Percentiles rank a stretch among this genome's conserved stretches.
Conservation (phyloP, 225 moss, liverwort and hornwort species). For the Pseudoscleropodium purum region DNA sequence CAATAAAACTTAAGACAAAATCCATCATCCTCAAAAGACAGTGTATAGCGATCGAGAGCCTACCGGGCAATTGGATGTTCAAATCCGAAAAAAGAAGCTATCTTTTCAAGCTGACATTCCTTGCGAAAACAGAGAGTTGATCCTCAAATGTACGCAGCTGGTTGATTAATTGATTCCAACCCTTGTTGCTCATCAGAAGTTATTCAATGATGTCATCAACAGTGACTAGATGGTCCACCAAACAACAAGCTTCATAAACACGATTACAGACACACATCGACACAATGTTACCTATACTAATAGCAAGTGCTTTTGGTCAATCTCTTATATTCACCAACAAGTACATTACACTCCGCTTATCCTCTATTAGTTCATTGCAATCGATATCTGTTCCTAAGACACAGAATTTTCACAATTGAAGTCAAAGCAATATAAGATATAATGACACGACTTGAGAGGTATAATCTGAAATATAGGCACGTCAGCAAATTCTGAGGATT, state of each 20-base stretch:
- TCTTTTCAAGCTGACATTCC: not conserved
- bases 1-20: constrained; percentile 3
- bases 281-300: not conserved
- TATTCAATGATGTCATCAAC: not conserved
- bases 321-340: not conserved
- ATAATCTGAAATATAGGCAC: not conserved
- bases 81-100: not conserved
- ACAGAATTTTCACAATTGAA: not conserved
- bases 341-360: not conserved
- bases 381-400: not conserved
- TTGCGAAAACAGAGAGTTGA: not conserved
- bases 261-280: not conserved
- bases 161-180: not conserved
- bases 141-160: not conserved
- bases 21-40: not conserved
- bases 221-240: not conserved
- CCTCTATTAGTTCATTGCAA: not conserved
- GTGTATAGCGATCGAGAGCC: not conserved
- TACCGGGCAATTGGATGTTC: not conserved
- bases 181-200: not conserved
- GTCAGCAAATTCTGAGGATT: not conserved
- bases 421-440: not conserved
- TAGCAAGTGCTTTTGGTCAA: not conserved
- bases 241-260: not conserved
- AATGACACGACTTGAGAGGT: not conserved